A percentile compares a stretch with the other conserved stretches of the same genome.
Conservation (phyloP, 2,329 filamentous ascomycete genomes). For the Camillea tinctor region DNA sequence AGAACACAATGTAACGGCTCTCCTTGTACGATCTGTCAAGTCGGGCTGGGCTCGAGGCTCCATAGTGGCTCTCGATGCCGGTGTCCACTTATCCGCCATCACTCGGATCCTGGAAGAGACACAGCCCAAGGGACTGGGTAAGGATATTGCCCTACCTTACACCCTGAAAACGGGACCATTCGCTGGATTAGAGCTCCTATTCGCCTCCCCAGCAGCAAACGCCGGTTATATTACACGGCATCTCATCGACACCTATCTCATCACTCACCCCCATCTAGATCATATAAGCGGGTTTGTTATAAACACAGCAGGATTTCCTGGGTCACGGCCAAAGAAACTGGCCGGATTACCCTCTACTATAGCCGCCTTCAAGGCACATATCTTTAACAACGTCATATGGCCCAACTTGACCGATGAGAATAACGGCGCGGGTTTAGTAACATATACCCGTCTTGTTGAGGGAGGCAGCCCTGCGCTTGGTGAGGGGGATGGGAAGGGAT, state of each 20-base stretch:
- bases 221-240: slow-evolving; percentile 75
- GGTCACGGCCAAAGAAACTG: slow-evolving; percentile 77
- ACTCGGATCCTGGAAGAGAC: slow-evolving; percentile 70
- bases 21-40: slow-evolving; percentile 80
- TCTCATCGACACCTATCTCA: slow-evolving; percentile 83
- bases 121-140: slow-evolving; percentile 38
- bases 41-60: slow-evolving; percentile 80
- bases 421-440: slow-evolving; percentile 87
- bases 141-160: slow-evolving; percentile 45
- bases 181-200: slow-evolving; percentile 69
- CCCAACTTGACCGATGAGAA: slow-evolving; percentile 96
- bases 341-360: slow-evolving; percentile 89
- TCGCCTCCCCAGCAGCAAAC: slow-evolving; percentile 69
- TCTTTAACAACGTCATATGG: slow-evolving; percentile 99
- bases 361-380: slow-evolving; percentile 84
- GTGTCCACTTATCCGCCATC: slow-evolving; percentile 84
- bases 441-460: slow-evolving; percentile 83
- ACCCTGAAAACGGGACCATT: slow-evolving; percentile 72
- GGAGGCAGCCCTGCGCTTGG: slow-evolving; percentile 84
- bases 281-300: slow-evolving; percentile 90
- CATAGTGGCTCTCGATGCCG: slow-evolving; percentile 88
- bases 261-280: slow-evolving; percentile 96
- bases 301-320: slow-evolving; percentile 85
- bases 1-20: slow-evolving; percentile 86
- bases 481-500: slow-evolving; percentile 76